Percentiles rank a stretch among this genome's conserved stretches.
Evolutionary conservation across 768 basidiomycete genomes (phyloP).

Genomic region (Tubosaeta sp.): DNA sequence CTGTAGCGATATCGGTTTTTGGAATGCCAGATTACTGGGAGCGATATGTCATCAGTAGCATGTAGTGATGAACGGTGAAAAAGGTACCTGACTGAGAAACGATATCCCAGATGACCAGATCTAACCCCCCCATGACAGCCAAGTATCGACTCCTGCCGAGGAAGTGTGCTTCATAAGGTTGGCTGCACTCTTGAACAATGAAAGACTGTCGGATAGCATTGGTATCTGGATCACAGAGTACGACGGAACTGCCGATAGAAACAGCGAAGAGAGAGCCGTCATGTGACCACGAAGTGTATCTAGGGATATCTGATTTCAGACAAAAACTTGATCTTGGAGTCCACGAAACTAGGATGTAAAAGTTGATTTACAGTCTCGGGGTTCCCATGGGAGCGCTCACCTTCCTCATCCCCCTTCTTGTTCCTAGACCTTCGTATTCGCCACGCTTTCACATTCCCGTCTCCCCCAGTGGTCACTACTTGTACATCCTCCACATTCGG

Average conservation of each 20-base stretch:
- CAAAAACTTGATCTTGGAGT: conserved; percentile 66
- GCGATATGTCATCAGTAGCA: not conserved
- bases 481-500: conserved; percentile 39
- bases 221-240: conserved; percentile 68
- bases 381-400: conserved; percentile 33
- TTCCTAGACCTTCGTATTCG: conserved; percentile 45
- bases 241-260: conserved; percentile 59
- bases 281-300: conserved; percentile 68
- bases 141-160: conserved; percentile 67
- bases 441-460: conserved; percentile 82
- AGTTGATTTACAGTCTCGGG: not conserved
- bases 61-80: not conserved
- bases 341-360: conserved; percentile 52
- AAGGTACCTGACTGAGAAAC: conserved; percentile 52
- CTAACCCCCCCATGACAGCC: conserved; percentile 44
- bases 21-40: conserved; percentile 58
- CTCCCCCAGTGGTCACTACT: conserved; percentile 72
- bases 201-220: conserved; percentile 59
- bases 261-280: conserved; percentile 86
- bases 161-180: conserved; percentile 50
- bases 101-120: conserved; percentile 71
- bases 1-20: conserved; percentile 36
- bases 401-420: conserved; percentile 47
- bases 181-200: conserved; percentile 49
- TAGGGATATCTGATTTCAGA: conserved; percentile 66